Conservation (phyloP, 2,329 filamentous ascomycete species). For the Fusarium chaquense region DNA sequence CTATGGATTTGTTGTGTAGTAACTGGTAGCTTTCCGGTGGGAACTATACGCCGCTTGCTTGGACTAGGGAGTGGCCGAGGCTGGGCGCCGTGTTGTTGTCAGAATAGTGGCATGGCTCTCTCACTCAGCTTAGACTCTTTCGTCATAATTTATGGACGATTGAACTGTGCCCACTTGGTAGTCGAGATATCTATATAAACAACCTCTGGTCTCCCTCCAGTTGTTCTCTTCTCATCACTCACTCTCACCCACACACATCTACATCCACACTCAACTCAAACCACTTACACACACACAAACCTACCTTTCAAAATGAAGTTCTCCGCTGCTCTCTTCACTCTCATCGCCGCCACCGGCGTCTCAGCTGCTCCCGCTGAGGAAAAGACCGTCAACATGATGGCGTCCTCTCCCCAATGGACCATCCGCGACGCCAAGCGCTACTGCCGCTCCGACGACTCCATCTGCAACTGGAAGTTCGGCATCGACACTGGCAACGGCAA, state of each 20-base stretch:
- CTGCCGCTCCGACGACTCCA: constrained; percentile 55
- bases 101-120: constrained; percentile 10
- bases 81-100: constrained; percentile 7
- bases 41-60: neutral
- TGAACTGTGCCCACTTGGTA: neutral
- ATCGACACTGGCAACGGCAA: constrained; percentile 59
- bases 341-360: constrained; percentile 53
- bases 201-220: constrained; percentile 3
- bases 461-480: constrained; percentile 59
- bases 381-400: constrained; percentile 56
- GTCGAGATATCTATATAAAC: constrained; percentile 32
- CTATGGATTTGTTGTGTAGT: neutral
- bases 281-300: no score
- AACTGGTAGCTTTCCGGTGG: neutral
- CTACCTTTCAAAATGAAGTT: constrained; percentile 61
- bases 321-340: constrained; percentile 55
- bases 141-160: constrained; percentile 1
- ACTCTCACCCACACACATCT: neutral
- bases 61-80: constrained; percentile 9
- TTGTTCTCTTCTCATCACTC: constrained; percentile 18
- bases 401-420: constrained; percentile 56
- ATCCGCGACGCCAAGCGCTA: constrained; percentile 56
- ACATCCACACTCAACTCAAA: no score
- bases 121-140: neutral
- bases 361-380: constrained; percentile 52